These are phyloP conservation scores for Solanum neorickii DNA, from an alignment of 257 asterid species.

Conservation along the genomic window DNA sequence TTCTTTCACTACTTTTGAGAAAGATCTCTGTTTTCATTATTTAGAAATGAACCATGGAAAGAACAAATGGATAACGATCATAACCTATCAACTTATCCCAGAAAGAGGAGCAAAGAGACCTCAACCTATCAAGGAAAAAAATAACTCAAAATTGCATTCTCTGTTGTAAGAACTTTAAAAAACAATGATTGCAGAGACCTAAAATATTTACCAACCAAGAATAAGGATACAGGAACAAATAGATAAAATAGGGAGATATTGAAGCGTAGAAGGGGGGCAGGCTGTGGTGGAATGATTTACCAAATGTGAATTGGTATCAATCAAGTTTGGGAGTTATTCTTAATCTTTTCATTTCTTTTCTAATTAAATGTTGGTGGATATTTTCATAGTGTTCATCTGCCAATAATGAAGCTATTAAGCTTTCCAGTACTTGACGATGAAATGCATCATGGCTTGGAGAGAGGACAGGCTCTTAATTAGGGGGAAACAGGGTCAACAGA, in stretches of 20 bases:
- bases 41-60: not conserved
- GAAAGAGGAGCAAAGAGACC: not conserved
- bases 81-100: not conserved
- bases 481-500: not conserved
- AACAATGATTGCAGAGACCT: not conserved
- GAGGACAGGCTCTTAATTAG: not conserved
- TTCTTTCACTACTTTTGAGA: not conserved
- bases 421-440: not conserved
- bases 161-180: not conserved
- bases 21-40: not conserved
- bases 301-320: not conserved
- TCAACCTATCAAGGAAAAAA: not conserved
- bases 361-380: not conserved
- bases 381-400: not conserved
- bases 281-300: not conserved
- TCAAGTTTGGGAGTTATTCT: not conserved
- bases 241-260: not conserved
- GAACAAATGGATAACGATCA: not conserved
- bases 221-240: not conserved
- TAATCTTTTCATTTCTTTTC: not conserved
- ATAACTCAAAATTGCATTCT: not conserved
- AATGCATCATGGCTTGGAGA: not conserved
- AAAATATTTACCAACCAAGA: not conserved
- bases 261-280: not conserved
- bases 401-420: not conserved